Evolutionary conservation across 805 yeast species (phyloP).

Genomic region (Kodamaea restingae): DNA sequence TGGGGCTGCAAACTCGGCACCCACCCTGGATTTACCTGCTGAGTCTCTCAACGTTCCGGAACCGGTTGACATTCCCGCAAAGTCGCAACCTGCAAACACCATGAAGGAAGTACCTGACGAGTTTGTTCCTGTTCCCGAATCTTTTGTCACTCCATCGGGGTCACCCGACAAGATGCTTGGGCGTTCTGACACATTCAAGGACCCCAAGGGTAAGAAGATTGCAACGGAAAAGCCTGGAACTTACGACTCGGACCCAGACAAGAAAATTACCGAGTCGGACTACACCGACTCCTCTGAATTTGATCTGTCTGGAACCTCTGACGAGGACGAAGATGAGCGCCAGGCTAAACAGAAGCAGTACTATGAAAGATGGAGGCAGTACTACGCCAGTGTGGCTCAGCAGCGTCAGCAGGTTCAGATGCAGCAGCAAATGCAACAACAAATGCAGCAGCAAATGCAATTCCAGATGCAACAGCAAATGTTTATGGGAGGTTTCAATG

Average conservation of each 20-base stretch:
- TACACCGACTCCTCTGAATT: conserved; percentile 11
- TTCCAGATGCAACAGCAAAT: conserved; percentile 9
- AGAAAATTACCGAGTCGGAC: conserved; percentile 8
- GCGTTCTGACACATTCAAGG: conserved; percentile 1
- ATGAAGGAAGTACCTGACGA: neutral
- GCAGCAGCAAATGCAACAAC: conserved; percentile 15
- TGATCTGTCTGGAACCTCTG: conserved; percentile 10
- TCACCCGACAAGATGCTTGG: conserved; percentile 5
- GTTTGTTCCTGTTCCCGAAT: conserved; percentile 1
- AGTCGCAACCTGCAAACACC: neutral
- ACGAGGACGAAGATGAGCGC: conserved; percentile 8
- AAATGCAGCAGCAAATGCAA: conserved; percentile 8
- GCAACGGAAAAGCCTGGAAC: conserved; percentile 2
- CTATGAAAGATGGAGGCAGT: conserved; percentile 36
- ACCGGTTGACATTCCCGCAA: neutral
- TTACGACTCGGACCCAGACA: neutral
- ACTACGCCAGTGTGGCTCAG: conserved; percentile 25
- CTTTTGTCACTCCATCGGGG: conserved; percentile 1
- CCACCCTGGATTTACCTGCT: conserved; percentile 2
- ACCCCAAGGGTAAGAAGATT: conserved; percentile 1
- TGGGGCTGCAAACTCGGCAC: neutral
- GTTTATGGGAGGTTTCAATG: conserved; percentile 5
- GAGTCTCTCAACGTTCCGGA: neutral
- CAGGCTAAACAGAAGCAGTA: conserved; percentile 24
- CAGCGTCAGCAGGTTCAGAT: conserved; percentile 15